These are phyloP conservation scores for Hansenula anomala DNA, from an alignment of 1,139 yeast species.

Conservation along the genomic window DNA sequence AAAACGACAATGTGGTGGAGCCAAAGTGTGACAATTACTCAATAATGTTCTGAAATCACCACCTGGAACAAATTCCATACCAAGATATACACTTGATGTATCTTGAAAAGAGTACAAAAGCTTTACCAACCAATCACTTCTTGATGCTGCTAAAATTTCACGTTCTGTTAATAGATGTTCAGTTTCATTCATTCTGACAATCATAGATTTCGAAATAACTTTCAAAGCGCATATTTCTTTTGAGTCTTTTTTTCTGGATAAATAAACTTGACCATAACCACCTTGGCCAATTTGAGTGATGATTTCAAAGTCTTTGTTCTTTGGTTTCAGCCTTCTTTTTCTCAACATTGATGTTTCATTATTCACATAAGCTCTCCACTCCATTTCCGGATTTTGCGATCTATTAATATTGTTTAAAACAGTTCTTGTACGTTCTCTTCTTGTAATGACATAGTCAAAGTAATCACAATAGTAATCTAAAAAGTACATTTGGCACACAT, in stretches of 20 bases:
- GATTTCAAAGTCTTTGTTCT: conserved; percentile 92
- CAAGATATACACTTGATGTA: conserved; percentile 80
- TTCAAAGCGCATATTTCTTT: conserved; percentile 94
- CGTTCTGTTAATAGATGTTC: conserved; percentile 95
- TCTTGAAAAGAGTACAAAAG: conserved; percentile 94
- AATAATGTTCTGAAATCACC: conserved; percentile 96
- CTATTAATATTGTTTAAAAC: conserved; percentile 54
- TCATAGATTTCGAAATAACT: conserved; percentile 79
- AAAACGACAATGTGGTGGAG: conserved; percentile 94
- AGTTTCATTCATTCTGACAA: conserved; percentile 89
- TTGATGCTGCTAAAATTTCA: conserved; percentile 89
- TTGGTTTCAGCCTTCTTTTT: conserved; percentile 86
- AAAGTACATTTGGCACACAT: conserved; percentile 75
- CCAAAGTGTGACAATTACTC: conserved; percentile 87
- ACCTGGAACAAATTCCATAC: conserved; percentile 92
- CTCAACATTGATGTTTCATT: conserved; percentile 83
- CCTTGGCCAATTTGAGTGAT: conserved; percentile 99
- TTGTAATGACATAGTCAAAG: conserved; percentile 85
- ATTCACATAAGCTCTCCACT: conserved; percentile 79
- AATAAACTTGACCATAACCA: conserved; percentile 95
- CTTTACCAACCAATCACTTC: conserved; percentile 95
- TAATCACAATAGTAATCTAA: conserved; percentile 94
- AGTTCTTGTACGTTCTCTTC: conserved; percentile 72
- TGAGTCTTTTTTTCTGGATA: conserved; percentile 92
- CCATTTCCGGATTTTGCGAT: conserved; percentile 42